These are phyloP conservation scores for Chaetomium sp. DNA, from an alignment of 2,329 filamentous ascomycete genomes.

Conservation along the genomic window DNA sequence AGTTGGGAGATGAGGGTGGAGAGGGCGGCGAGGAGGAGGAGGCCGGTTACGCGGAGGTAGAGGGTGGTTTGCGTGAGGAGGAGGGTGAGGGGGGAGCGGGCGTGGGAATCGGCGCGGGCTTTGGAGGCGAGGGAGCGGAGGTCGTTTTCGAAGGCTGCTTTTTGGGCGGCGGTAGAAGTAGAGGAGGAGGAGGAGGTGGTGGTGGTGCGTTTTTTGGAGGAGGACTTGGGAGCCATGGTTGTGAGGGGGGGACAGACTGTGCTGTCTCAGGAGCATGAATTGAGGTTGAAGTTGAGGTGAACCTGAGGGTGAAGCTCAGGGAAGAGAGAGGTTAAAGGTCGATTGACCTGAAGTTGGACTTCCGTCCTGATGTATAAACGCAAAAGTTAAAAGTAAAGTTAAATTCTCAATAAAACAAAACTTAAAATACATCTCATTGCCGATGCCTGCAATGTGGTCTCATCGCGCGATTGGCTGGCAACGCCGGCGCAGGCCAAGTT, in stretches of 20 bases:
- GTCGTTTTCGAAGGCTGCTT: constrained; percentile 46
- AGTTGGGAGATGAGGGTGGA: constrained; percentile 67
- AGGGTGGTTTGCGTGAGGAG: constrained; percentile 33
- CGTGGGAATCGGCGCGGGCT: constrained; percentile 31
- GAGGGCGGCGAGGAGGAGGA: constrained; percentile 54
- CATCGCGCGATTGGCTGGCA: constrained; percentile 17
- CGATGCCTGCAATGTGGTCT: constrained; percentile 23
- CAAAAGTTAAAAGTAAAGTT: not conserved
- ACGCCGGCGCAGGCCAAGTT: not conserved
- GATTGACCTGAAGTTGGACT: too few species aligned
- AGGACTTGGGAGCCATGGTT: constrained; percentile 27
- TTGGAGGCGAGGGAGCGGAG: constrained; percentile 45
- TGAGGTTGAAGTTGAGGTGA: constrained; percentile 1
- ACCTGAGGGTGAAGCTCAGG: not conserved
- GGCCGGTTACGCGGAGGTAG: constrained; percentile 36
- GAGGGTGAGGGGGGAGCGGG: constrained; percentile 30
- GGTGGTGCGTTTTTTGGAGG: constrained; percentile 10
- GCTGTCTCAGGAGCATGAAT: not conserved
- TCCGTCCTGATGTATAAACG: not conserved
- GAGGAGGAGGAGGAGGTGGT: constrained; percentile 22
- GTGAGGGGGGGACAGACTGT: not conserved
- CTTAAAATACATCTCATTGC: not conserved
- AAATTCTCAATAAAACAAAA: not conserved
- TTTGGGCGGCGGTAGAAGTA: constrained; percentile 35
- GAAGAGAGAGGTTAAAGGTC: not conserved